A percentile compares a stretch with the other conserved stretches of the same genome.
phyloP scores from a whole-genome alignment of 2,329 filamentous ascomycete species.

The Fusarium irregulare region DNA sequence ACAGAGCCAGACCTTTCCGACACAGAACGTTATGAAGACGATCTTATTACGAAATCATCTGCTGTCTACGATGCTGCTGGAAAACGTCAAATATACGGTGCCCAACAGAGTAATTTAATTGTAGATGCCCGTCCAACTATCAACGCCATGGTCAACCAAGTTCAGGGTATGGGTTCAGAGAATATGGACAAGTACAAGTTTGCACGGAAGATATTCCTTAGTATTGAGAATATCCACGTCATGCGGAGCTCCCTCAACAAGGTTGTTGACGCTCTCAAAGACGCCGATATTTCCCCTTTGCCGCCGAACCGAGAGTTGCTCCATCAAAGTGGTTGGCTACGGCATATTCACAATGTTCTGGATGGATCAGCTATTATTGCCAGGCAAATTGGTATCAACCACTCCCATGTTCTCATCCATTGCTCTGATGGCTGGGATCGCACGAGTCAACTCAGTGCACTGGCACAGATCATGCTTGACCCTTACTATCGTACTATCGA shows the following conservation, averaged over 20 bases:
- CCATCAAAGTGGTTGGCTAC: constrained; percentile 87
- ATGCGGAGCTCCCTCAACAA: constrained; percentile 93
- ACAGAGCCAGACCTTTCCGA: constrained; percentile 66
- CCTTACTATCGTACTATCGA: constrained; percentile 95
- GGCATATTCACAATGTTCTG: constrained; percentile 85
- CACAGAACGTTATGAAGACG: constrained; percentile 75
- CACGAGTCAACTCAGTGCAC: constrained; percentile 90
- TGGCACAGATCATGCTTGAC: constrained; percentile 93
- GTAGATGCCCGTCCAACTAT: constrained; percentile 94
- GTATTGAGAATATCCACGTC: constrained; percentile 98
- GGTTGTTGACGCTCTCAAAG: constrained; percentile 89
- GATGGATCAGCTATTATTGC: constrained; percentile 88
- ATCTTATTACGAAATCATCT: constrained; percentile 62
- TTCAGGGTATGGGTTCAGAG: constrained; percentile 91
- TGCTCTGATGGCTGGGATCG: constrained; percentile 99
- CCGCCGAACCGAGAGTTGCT: constrained; percentile 85
- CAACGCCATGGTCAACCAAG: constrained; percentile 95
- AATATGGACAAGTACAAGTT: constrained; percentile 98
- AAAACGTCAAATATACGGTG: constrained; percentile 81
- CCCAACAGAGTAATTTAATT: constrained; percentile 92
- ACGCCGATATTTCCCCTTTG: constrained; percentile 86
- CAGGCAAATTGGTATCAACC: constrained; percentile 87
- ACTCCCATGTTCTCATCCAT: constrained; percentile 95
- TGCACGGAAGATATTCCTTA: constrained; percentile 89
- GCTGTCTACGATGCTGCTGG: constrained; percentile 66